phyloP scores from a whole-genome alignment of 139 green algal genomes.

The Bryopsis sp. region DNA sequence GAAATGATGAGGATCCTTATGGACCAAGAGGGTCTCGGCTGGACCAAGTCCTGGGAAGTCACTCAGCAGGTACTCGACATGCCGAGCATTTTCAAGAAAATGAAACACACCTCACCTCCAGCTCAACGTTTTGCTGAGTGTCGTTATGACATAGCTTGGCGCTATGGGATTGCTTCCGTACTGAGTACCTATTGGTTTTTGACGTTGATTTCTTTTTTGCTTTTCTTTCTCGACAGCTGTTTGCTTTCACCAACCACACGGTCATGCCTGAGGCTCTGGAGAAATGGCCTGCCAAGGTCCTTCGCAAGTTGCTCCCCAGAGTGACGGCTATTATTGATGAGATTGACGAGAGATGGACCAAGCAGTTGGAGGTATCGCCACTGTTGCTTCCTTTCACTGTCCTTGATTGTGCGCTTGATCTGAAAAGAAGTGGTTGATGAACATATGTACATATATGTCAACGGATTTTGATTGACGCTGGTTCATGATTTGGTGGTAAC shows the following conservation, averaged over 20 bases:
- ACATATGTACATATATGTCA: no score
- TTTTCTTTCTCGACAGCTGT: constrained; percentile 42
- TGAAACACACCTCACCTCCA: no score
- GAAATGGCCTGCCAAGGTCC: constrained; percentile 83
- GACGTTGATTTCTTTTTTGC: constrained; percentile 1
- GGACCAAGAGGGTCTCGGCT: constrained; percentile 88
- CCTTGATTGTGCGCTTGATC: no score
- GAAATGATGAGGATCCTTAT: constrained; percentile 98
- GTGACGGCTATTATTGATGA: constrained; percentile 99
- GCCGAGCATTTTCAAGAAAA: no score
- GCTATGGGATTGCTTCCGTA: not conserved
- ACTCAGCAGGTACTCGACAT: constrained; percentile 56
- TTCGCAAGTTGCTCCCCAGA: constrained; percentile 92
- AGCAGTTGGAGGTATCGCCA: constrained; percentile 53
- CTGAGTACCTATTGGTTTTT: not conserved
- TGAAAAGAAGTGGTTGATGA: no score
- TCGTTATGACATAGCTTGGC: no score
- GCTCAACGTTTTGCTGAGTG: no score
- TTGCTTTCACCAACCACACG: constrained; percentile 99
- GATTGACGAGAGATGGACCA: constrained; percentile 96
- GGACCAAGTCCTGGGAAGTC: constrained; percentile 87
- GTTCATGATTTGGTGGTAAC: no score
- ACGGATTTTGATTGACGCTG: no score
- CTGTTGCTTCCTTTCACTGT: no score
- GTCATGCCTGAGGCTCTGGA: constrained; percentile 97